Evolutionary conservation across 179 eudicot species (phyloP), one percentile per base, ranked within the genome.

Genomic region (Beta corolliflora): DNA sequence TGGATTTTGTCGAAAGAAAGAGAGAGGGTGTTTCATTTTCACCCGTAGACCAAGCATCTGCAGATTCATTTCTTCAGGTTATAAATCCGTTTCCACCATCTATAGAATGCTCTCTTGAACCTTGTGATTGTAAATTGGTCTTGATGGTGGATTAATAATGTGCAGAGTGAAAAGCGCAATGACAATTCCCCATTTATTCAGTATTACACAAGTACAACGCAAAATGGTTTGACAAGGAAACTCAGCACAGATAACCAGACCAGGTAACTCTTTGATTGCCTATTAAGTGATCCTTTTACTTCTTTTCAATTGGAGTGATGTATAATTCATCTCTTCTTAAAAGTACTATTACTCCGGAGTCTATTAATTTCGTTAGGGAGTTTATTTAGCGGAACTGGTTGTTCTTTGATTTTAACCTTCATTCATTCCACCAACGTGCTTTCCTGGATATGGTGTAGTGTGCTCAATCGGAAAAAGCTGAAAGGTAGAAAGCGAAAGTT

Each of bases 21-120:
- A 90, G 99, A 87, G 98, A 93, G 31, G 94, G 89, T 46, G 95
- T 91, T 12, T 83, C 97, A 73, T 97, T 92, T 87, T 91, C 97
- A 59, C 99, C 98, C 13, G 87, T 85, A 66, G 97, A 94, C 82
- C 91, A 90, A 77, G 91, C 87, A 80, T 87, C 92, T 21, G 93
- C 90, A n/a, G 92, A 94, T 69, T 83, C 89, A 68, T 97, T 97
- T 89, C 91, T 92, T 79, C 98, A 93, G 99, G 99, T 94, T 75
- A 15, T 54, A 58, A 45, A 13, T 71, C 45, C n/a, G 18, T 79
- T 80, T 76, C 64, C 72, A 23, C 53, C 75, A 23, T 74, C 50
- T 73, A 55, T 76, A 72, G 55, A 60, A 75, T 25, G 53, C 65
- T 61, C 41, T 73, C 66, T 74, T 76, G 71, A 54, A 31, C 71